phyloP scores from a whole-genome alignment of 768 basidiomycete species.

The Mycena filopes region DNA sequence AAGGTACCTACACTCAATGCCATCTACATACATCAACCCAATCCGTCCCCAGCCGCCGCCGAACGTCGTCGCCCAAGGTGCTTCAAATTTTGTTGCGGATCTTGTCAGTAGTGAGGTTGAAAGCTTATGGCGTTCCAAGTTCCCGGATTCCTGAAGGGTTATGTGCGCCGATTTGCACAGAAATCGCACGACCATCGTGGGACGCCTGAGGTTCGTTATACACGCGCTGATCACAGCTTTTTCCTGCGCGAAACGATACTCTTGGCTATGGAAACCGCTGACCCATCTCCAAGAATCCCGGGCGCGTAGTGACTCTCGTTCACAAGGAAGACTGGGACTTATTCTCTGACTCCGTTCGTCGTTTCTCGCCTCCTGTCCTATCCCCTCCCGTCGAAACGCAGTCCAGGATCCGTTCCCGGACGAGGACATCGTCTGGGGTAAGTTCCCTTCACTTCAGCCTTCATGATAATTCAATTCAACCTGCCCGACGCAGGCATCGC shows the following conservation, averaged over 20 bases:
- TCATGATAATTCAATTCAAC: background rate
- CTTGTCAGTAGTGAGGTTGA: background rate
- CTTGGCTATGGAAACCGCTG: no score
- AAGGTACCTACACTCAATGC: constrained; percentile 60
- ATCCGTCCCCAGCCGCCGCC: constrained; percentile 74
- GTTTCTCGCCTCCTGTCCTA: no score
- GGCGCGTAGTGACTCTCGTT: constrained; percentile 90
- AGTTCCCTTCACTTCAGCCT: constrained; percentile 27
- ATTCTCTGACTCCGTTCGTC: constrained; percentile 70
- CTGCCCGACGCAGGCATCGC: constrained; percentile 73
- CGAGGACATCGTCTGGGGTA: constrained; percentile 89
- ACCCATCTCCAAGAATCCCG: constrained; percentile 66
- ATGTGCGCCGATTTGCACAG: constrained; percentile 91
- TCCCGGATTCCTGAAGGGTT: constrained; percentile 89
- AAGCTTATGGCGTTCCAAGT: constrained; percentile 40
- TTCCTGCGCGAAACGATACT: no score
- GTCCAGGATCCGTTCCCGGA: constrained; percentile 73
- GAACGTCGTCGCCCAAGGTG: constrained; percentile 79
- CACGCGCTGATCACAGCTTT: no score
- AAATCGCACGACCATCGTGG: constrained; percentile 94
- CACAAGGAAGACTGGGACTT: constrained; percentile 89
- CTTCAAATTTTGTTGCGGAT: constrained; percentile 23
- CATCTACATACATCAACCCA: background rate
- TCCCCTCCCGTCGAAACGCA: background rate
- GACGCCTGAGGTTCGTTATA: constrained; percentile 72